These are phyloP conservation scores for Brasilioporus rufonigricans DNA, from an alignment of 768 basidiomycete genomes.

Conservation along the genomic window DNA sequence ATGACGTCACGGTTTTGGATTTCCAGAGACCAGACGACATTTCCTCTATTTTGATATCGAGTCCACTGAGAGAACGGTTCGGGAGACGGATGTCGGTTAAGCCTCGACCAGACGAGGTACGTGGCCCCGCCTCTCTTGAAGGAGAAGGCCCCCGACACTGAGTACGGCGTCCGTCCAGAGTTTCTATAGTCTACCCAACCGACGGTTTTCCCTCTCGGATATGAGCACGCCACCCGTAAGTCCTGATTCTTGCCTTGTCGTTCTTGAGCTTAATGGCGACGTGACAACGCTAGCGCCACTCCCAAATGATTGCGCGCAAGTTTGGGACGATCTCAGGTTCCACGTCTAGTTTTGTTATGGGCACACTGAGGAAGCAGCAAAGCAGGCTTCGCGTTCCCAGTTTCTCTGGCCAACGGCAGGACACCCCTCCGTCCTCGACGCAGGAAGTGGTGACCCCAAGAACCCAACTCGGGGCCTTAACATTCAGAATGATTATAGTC, in stretches of 20 bases:
- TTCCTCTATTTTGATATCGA: constrained; percentile 22
- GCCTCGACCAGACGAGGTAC: constrained; percentile 26
- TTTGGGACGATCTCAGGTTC: constrained; percentile 30
- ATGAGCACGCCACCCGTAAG: constrained; percentile 15
- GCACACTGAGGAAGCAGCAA: constrained; percentile 6
- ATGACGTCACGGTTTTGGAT: background rate
- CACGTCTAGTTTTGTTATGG: constrained; percentile 4
- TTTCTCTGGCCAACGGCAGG: background rate
- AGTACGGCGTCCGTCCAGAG: constrained; percentile 3
- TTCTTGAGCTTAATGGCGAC: background rate
- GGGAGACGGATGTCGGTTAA: constrained; percentile 28
- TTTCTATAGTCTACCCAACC: constrained; percentile 30
- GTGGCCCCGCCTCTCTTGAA: background rate
- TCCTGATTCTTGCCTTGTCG: background rate
- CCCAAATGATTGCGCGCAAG: constrained; percentile 13
- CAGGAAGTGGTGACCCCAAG: background rate
- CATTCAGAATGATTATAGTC: background rate
- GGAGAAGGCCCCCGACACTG: background rate
- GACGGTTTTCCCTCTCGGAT: constrained; percentile 31
- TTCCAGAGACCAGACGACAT: constrained; percentile 24
- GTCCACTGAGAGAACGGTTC: constrained; percentile 30
- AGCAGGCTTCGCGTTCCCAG: constrained; percentile 13
- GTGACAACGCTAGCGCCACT: background rate
- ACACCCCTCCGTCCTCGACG: background rate
- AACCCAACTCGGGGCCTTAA: background rate